These are phyloP conservation scores for Kregervanrija pseudodelftensis DNA, from an alignment of 805 yeast genomes.

Conservation along the genomic window DNA sequence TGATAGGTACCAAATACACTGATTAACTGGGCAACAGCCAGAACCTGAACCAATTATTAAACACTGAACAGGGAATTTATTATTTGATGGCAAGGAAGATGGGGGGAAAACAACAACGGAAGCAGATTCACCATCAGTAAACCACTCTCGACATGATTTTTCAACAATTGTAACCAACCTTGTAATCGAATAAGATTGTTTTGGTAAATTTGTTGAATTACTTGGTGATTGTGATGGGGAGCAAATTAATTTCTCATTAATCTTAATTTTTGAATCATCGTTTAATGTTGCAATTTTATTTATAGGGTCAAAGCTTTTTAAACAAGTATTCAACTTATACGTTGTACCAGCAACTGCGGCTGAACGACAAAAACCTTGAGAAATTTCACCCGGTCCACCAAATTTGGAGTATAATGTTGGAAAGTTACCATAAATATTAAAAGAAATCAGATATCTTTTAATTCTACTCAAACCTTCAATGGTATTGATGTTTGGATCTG, in stretches of 20 bases:
- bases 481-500: slow-evolving; percentile 52
- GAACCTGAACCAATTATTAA: slow-evolving; percentile 81
- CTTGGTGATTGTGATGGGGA: slow-evolving; percentile 62
- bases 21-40: slow-evolving; percentile 82
- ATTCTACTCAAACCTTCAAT: slow-evolving; percentile 75
- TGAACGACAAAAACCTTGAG: slow-evolving; percentile 95
- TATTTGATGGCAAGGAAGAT: slow-evolving; percentile 56
- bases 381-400: slow-evolving; percentile 93
- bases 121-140: slow-evolving; percentile 73
- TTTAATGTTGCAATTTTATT: slow-evolving; percentile 61
- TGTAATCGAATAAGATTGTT: slow-evolving; percentile 50
- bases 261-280: slow-evolving; percentile 69
- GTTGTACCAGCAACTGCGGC: slow-evolving; percentile 98
- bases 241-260: slow-evolving; percentile 71
- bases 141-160: slow-evolving; percentile 88
- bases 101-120: slow-evolving; percentile 93
- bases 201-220: slow-evolving; percentile 34
- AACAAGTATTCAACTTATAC: slow-evolving; percentile 68
- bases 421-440: slow-evolving; percentile 90
- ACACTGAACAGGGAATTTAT: slow-evolving; percentile 74
- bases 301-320: slow-evolving; percentile 58
- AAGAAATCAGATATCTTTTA: slow-evolving; percentile 73
- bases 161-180: slow-evolving; percentile 78
- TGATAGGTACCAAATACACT: slow-evolving; percentile 84
- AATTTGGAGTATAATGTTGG: slow-evolving; percentile 88